Percentiles rank a stretch among this genome's conserved stretches.
phyloP scores from a whole-genome alignment of 2,329 filamentous ascomycete genomes.

The Alternaria gaisen region DNA sequence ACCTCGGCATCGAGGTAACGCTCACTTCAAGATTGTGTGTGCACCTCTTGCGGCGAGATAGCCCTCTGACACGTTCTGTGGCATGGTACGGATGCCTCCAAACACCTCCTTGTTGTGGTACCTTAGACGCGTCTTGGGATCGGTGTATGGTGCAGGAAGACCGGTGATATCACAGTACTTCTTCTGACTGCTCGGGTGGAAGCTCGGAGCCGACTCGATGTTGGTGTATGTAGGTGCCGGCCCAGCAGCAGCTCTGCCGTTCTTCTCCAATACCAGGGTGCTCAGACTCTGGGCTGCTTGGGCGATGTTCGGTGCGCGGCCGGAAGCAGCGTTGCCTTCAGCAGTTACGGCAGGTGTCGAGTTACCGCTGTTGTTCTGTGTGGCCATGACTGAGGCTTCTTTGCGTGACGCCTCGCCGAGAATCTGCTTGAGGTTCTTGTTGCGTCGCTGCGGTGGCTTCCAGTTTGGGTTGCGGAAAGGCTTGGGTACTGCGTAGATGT shows the following conservation, averaged over 20 bases:
- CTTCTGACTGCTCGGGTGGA: constrained; percentile 78
- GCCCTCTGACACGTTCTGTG: constrained; percentile 83
- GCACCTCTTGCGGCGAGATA: constrained; percentile 91
- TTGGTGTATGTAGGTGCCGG: constrained; percentile 89
- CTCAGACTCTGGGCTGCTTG: constrained; percentile 87
- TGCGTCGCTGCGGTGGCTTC: constrained; percentile 93
- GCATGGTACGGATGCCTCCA: constrained; percentile 78
- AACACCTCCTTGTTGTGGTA: constrained; percentile 97
- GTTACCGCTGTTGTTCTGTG: constrained; percentile 81
- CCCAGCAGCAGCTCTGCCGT: constrained; percentile 59
- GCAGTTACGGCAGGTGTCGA: constrained; percentile 66
- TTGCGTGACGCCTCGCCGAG: constrained; percentile 86
- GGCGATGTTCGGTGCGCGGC: constrained; percentile 78
- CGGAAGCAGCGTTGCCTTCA: constrained; percentile 61
- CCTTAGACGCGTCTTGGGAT: constrained; percentile 91
- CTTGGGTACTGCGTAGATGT: constrained; percentile 86
- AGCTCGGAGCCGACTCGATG: constrained; percentile 90
- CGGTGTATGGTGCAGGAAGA: constrained; percentile 86
- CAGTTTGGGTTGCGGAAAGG: constrained; percentile 89
- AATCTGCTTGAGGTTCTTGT: constrained; percentile 99
- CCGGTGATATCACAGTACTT: constrained; percentile 98
- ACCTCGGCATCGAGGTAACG: not conserved
- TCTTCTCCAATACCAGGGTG: constrained; percentile 89
- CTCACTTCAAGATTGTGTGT: constrained; percentile 89
- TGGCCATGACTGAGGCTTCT: constrained; percentile 88